Evolutionary conservation across 2,329 filamentous ascomycete species (phyloP).

Genomic region (Colletotrichum sp.): DNA sequence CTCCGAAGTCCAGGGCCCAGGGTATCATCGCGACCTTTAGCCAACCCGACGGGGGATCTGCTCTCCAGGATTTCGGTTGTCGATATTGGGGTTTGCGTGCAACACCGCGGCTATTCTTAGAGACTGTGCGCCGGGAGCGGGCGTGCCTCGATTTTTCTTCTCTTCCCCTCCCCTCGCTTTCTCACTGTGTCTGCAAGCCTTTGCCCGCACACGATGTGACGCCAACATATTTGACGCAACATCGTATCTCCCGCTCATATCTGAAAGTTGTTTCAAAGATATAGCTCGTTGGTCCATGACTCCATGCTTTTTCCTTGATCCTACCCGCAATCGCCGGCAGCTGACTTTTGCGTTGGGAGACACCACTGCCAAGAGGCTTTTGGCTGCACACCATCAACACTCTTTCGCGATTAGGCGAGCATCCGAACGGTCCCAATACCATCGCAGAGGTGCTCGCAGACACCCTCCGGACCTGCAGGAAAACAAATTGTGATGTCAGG

Average conservation of each 20-base stretch:
- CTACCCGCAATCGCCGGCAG: not conserved
- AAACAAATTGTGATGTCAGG: not conserved
- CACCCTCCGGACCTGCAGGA: not conserved
- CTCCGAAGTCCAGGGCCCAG: slow-evolving; percentile 15
- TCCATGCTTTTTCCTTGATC: not conserved
- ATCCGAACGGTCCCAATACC: not conserved
- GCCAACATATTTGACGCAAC: not conserved
- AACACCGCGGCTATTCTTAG: slow-evolving; percentile 18
- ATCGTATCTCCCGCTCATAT: not conserved
- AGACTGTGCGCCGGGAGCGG: not conserved
- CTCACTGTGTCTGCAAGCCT: not conserved
- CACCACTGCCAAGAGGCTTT: not conserved
- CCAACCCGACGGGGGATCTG: slow-evolving; percentile 16
- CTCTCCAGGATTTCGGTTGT: slow-evolving; percentile 21
- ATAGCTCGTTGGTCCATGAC: not conserved
- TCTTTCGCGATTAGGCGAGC: not conserved
- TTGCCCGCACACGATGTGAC: slow-evolving; percentile 11
- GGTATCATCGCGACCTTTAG: slow-evolving; percentile 14
- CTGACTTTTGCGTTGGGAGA: not conserved
- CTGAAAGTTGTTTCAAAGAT: not conserved
- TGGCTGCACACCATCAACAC: not conserved
- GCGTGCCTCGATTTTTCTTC: not conserved
- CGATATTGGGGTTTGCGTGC: slow-evolving; percentile 14
- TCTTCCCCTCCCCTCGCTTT: not conserved
- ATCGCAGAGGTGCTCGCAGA: not conserved